phyloP scores from a whole-genome alignment of 768 basidiomycete species.

The Trametes elegans region DNA sequence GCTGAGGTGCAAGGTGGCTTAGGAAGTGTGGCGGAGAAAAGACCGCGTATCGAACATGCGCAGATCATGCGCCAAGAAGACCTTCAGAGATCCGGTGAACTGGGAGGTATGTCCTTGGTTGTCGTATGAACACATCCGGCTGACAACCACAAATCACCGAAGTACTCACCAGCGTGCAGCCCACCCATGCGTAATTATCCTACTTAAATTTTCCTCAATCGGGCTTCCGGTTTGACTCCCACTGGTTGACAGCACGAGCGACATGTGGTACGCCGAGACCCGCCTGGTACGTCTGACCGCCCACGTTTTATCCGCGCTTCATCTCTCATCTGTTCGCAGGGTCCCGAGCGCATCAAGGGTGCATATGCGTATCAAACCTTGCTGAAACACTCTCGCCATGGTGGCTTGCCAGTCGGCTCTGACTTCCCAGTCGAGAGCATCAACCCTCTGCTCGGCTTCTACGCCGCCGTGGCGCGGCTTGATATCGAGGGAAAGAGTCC shows the following conservation, averaged over 20 bases:
- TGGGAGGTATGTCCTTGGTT: conserved; percentile 60
- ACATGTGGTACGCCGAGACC: conserved; percentile 90
- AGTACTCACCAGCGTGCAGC: conserved; percentile 93
- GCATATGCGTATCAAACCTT: conserved; percentile 89
- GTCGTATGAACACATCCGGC: background rate
- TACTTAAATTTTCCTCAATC: background rate
- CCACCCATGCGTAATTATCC: conserved; percentile 78
- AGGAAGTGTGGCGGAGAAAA: conserved; percentile 41
- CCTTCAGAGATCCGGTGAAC: conserved; percentile 59
- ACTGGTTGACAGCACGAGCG: conserved; percentile 56
- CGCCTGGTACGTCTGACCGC: conserved; percentile 55
- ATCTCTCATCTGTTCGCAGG: conserved; percentile 42
- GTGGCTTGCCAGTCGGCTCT: conserved; percentile 77
- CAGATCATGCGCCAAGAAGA: conserved; percentile 81
- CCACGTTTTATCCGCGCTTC: background rate
- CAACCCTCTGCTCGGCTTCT: conserved; percentile 87
- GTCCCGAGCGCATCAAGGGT: conserved; percentile 76
- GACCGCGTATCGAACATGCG: conserved; percentile 90
- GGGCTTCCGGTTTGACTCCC: background rate
- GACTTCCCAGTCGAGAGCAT: conserved; percentile 94
- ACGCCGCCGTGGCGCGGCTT: conserved; percentile 81
- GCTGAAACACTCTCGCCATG: conserved; percentile 54
- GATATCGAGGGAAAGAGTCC: conserved; percentile 71
- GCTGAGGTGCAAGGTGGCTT: conserved; percentile 12
- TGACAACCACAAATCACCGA: too few species aligned